Evolutionary conservation across 805 yeast genomes (phyloP), one percentile per base, ranked within the genome.

Genomic region (Cyberlindnera amylophila): DNA sequence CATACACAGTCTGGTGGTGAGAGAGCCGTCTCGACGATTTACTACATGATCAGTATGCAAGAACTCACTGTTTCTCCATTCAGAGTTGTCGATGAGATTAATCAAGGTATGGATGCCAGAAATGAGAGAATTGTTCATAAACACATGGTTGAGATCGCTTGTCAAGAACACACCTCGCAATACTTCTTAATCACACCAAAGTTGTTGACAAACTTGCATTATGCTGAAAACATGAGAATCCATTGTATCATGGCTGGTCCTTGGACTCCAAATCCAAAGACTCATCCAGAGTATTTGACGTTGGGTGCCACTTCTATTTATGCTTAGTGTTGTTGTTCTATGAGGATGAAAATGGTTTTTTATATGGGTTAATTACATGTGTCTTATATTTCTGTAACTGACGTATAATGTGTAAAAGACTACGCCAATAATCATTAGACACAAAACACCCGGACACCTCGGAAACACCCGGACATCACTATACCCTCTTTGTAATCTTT

Each of bases 1-100:
- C 88, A 84, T 44, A 79, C 91, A 3, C 99, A 93, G 61, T 87
- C 96, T 1, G 99, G 99, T 43, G 99, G 99, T 38, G 99, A 93
- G 63, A 77, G 96, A 56, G 95, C 98, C 1, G 96, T 93, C 0
- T 82, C 97, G 0, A 93, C 98, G 0, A 91, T 91, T 2, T 76
- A 90, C 39, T 93, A 85, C 59, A 75, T 93, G 58, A 86, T 93
- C 71, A 82, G 98, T 1, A 69, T 93, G 49, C 99, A 93, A 65
- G 91, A 89, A 10, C 71, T 85, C 44, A 82, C 97, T 0, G 74
- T 75, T 23, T 87, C 96, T 0, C 98, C 99, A 9, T 88, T 93
- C 57, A 71, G 98, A 58, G 90, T 91, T 3, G 96, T 93, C 7
- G 99, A 93, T 65, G 99, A 93, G 69, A 95, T 93, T 49, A 93